Percentiles rank a stretch among this genome's conserved stretches.
These are phyloP conservation scores for Thielaviopsis punctulata DNA, from an alignment of 2,329 filamentous ascomycete genomes.

Conservation along the genomic window DNA sequence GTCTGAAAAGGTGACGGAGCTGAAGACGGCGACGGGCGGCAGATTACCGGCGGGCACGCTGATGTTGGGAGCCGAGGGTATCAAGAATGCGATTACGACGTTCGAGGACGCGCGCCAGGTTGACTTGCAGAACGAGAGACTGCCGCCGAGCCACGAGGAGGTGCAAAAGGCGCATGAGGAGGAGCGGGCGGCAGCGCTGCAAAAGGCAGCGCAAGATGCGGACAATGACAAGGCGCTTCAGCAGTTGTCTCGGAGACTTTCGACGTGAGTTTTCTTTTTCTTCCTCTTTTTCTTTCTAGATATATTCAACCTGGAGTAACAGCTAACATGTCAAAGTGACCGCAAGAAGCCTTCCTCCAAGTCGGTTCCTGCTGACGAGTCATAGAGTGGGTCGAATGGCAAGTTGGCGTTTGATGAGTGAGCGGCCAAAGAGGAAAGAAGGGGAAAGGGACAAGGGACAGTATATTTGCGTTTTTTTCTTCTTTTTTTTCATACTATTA, in stretches of 20 bases:
- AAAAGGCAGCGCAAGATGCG: conserved; percentile 72
- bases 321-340: background rate
- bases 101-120: conserved; percentile 97
- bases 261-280: conserved; percentile 60
- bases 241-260: conserved; percentile 75
- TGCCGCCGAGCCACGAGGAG: conserved; percentile 86
- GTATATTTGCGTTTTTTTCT: background rate
- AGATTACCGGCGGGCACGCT: conserved; percentile 85
- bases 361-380: background rate
- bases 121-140: conserved; percentile 85
- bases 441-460: background rate
- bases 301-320: background rate
- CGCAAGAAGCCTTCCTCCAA: background rate
- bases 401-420: no score
- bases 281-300: background rate
- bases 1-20: conserved; percentile 87
- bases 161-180: conserved; percentile 69
- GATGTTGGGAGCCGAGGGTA: conserved; percentile 94
- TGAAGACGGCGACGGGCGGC: conserved; percentile 91
- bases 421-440: no score
- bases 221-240: conserved; percentile 83
- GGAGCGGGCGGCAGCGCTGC: conserved; percentile 64
- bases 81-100: conserved; percentile 92
- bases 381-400: background rate
- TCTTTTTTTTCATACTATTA: background rate